A percentile compares a stretch with the other conserved stretches of the same genome.
These are phyloP conservation scores for Globisporangium orthogonon DNA, from an alignment of 352 stramenopile species.

Conservation along the genomic window DNA sequence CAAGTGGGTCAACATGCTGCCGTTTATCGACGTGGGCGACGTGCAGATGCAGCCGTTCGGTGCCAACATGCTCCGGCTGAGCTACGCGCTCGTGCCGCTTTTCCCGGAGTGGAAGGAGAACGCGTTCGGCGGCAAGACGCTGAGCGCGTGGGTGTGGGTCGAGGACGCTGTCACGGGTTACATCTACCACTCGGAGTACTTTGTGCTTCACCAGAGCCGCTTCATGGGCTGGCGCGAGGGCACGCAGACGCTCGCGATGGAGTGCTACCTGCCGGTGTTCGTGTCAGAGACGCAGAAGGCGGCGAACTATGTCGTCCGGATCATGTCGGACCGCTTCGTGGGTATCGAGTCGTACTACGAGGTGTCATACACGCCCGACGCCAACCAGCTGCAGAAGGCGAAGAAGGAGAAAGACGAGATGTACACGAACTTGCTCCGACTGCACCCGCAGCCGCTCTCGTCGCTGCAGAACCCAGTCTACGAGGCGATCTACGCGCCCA, in stretches of 20 bases:
- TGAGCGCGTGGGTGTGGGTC: slow-evolving; percentile 97
- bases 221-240: slow-evolving; percentile 64
- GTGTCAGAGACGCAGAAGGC: slow-evolving; percentile 83
- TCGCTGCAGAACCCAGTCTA: slow-evolving; percentile 91
- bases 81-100: slow-evolving; percentile 71
- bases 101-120: slow-evolving; percentile 69
- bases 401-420: slow-evolving; percentile 62
- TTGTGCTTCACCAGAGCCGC: slow-evolving; percentile 78
- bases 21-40: slow-evolving; percentile 59
- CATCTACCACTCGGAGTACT: slow-evolving; percentile 93
- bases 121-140: slow-evolving; percentile 41
- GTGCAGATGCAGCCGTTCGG: slow-evolving; percentile 94
- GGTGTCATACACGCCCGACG: slow-evolving; percentile 47
- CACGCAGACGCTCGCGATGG: slow-evolving; percentile 75
- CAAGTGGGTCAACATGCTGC: slow-evolving; percentile 61
- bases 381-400: slow-evolving; percentile 18
- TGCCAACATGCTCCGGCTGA: slow-evolving; percentile 90
- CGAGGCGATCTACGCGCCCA: slow-evolving; percentile 88
- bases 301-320: slow-evolving; percentile 90
- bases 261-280: slow-evolving; percentile 96
- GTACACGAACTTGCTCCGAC: slow-evolving; percentile 88
- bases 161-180: slow-evolving; percentile 91
- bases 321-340: slow-evolving; percentile 96
- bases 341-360: slow-evolving; percentile 91
- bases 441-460: slow-evolving; percentile 92